phyloP scores from a whole-genome alignment of 1,284 basidiomycete genomes.

The Apiotrichum domesticum region DNA sequence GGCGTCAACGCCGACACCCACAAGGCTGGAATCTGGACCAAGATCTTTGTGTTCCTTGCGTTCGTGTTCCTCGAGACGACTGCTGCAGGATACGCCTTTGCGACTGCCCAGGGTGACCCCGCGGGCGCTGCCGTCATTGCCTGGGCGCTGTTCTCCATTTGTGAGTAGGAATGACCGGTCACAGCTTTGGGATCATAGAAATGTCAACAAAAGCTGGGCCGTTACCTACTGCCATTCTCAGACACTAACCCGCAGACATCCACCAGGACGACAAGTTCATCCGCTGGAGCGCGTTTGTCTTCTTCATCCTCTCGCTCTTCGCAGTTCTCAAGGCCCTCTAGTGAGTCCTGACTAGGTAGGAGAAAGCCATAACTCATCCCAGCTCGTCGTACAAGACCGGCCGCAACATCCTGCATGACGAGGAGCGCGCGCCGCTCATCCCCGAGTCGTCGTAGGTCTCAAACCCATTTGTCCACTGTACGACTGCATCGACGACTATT shows the following conservation, averaged over 20 bases:
- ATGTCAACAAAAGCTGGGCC: no score
- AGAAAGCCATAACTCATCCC: constrained; percentile 52
- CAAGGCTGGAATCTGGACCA: constrained; percentile 77
- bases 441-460: constrained; percentile 16
- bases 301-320: constrained; percentile 75
- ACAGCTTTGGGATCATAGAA: no score
- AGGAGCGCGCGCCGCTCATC: constrained; percentile 73
- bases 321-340: constrained; percentile 65
- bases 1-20: constrained; percentile 66
- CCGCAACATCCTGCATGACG: constrained; percentile 60
- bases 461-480: background rate
- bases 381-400: constrained; percentile 45
- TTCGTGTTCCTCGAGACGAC: constrained; percentile 90
- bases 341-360: constrained; percentile 21
- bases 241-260: constrained; percentile 49
- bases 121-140: constrained; percentile 46
- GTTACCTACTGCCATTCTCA: no score
- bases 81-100: constrained; percentile 83
- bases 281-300: constrained; percentile 80
- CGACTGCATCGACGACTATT: no score
- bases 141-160: constrained; percentile 46
- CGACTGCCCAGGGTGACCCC: constrained; percentile 75
- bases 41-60: constrained; percentile 86
- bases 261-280: constrained; percentile 62
- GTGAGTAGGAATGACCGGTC: constrained; percentile 17